These are phyloP conservation scores for Fusarium sp. DNA, from an alignment of 2,329 filamentous ascomycete species.

Conservation along the genomic window DNA sequence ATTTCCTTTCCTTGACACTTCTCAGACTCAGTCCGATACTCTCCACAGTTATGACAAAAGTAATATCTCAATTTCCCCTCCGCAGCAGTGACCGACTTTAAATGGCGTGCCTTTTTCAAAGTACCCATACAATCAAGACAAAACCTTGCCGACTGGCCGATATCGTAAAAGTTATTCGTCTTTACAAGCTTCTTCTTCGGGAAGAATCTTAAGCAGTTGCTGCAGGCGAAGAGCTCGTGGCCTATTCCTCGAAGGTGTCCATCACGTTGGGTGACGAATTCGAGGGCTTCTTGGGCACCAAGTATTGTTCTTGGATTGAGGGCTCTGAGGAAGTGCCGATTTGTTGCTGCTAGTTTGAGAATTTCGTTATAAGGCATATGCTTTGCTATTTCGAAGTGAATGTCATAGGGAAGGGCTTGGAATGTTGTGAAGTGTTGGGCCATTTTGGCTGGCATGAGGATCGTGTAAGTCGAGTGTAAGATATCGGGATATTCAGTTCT, in stretches of 20 bases:
- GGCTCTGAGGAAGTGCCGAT: slow-evolving; percentile 16
- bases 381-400: slow-evolving; percentile 30
- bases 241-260: neutral
- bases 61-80: slow-evolving; percentile 27
- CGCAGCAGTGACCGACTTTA: slow-evolving; percentile 7
- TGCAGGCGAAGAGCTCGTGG: slow-evolving; percentile 27
- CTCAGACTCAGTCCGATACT: slow-evolving; percentile 24
- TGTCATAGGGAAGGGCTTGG: slow-evolving; percentile 30
- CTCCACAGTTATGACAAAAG: slow-evolving; percentile 39
- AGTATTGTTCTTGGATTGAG: slow-evolving; percentile 18
- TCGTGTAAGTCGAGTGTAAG: neutral
- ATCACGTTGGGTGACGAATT: slow-evolving; percentile 20
- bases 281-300: neutral
- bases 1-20: slow-evolving; percentile 19
- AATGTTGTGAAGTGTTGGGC: slow-evolving; percentile 3
- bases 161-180: neutral
- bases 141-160: neutral
- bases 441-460: slow-evolving; percentile 8
- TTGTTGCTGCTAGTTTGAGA: slow-evolving; percentile 24
- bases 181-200: slow-evolving; percentile 26
- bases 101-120: slow-evolving; percentile 5
- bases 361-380: slow-evolving; percentile 17
- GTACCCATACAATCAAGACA: slow-evolving; percentile 37
- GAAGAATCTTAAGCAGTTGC: slow-evolving; percentile 25
- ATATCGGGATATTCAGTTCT: too few relatives aligned